Conservation (phyloP, 345 rosid genomes). For the Citrus unshiu region DNA sequence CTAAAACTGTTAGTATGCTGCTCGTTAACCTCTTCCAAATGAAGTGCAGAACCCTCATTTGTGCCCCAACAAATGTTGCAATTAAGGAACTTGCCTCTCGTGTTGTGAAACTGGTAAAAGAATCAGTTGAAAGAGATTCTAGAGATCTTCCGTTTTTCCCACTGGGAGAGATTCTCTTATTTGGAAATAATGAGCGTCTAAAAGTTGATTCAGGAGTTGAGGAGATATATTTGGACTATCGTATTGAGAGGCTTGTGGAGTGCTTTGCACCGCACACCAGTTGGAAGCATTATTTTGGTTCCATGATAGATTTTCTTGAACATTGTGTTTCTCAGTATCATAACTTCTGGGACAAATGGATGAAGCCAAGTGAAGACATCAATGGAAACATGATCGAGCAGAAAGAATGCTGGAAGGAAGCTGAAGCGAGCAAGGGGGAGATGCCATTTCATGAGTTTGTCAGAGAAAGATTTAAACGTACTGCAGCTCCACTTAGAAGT, state of each 20-base stretch:
- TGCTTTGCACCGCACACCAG: conserved; percentile 19
- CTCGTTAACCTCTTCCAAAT: too few relatives aligned
- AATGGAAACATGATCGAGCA: too few relatives aligned
- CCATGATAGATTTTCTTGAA: conserved; percentile 13
- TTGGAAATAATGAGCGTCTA: conserved; percentile 19
- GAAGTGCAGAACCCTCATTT: too few relatives aligned
- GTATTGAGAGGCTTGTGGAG: conserved; percentile 13
- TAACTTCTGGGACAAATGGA: background rate
- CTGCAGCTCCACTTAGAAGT: conserved; percentile 12
- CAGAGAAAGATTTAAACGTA: conserved; percentile 15
- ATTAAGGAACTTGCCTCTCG: too few relatives aligned
- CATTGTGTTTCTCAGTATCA: conserved; percentile 1
- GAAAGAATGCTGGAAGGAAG: too few relatives aligned
- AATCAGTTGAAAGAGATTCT: too few relatives aligned
- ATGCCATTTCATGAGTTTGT: conserved; percentile 5
- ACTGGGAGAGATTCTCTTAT: conserved; percentile 11
- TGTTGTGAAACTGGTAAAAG: too few relatives aligned
- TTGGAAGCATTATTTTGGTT: conserved; percentile 14
- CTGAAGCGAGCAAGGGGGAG: too few relatives aligned
- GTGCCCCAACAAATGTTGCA: too few relatives aligned
- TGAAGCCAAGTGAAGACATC: background rate
- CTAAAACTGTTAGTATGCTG: too few relatives aligned
- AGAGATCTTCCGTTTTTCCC: too few relatives aligned
- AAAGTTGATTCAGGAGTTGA: conserved; percentile 11
- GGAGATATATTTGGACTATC: conserved; percentile 24